Percentiles rank a stretch among this genome's conserved stretches.
phyloP scores from a whole-genome alignment of 2,329 filamentous ascomycete species.

The Teratosphaeria pseudoeucalypti region DNA sequence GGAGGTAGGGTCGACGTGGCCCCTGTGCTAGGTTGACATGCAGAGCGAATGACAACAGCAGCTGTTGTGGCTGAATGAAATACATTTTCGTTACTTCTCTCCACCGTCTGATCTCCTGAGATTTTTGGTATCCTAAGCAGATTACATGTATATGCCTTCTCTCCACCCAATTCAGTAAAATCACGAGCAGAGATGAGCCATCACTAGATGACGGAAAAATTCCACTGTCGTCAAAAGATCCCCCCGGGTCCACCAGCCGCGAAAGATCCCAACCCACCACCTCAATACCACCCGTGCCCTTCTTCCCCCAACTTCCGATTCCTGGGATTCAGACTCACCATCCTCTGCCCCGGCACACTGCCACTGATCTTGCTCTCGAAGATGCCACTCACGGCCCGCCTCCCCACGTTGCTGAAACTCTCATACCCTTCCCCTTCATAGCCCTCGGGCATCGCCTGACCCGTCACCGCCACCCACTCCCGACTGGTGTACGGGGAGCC shows the following conservation, averaged over 20 bases:
- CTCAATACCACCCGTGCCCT: constrained; percentile 49
- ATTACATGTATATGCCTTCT: too few relatives aligned
- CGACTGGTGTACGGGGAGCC: constrained; percentile 35
- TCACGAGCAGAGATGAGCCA: too few relatives aligned
- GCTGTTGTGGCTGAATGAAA: too few relatives aligned
- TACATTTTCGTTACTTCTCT: too few relatives aligned
- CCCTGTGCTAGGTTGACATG: not conserved
- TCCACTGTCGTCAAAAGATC: not conserved
- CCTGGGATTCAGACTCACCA: constrained; percentile 49
- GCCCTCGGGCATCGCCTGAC: constrained; percentile 20
- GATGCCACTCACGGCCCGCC: constrained; percentile 46
- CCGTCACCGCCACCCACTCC: constrained; percentile 49
- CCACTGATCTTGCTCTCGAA: constrained; percentile 48
- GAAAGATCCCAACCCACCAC: not conserved
- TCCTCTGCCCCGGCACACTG: constrained; percentile 46
- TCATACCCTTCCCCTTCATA: constrained; percentile 32
- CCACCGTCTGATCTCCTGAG: too few relatives aligned
- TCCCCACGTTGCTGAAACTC: constrained; percentile 44
- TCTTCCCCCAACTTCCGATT: constrained; percentile 44
- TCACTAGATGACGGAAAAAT: not conserved
- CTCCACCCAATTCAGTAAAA: too few relatives aligned
- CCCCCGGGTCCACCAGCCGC: not conserved
- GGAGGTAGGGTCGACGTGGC: not conserved
- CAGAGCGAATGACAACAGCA: not conserved
- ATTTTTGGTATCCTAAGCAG: too few relatives aligned